Evolutionary conservation across 331 rosid genomes (phyloP).

Genomic region (Telfairia occidentalis): DNA sequence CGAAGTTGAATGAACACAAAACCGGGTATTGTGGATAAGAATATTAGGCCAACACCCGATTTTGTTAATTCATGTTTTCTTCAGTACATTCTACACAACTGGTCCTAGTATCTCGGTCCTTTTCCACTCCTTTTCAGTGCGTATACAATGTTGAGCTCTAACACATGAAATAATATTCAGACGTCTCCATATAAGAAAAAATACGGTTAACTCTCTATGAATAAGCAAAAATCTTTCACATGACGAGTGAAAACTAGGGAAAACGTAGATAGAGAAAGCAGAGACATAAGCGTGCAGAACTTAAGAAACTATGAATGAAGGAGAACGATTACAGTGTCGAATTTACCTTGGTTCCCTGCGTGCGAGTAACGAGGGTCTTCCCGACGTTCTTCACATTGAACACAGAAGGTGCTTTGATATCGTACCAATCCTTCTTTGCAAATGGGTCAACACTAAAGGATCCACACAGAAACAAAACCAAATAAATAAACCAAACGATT

Average conservation of each 20-base stretch:
- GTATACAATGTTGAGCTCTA: not conserved
- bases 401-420: constrained; percentile 68
- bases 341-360: constrained; percentile 91
- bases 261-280: not conserved
- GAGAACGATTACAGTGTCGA: not conserved
- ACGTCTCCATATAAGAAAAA: not conserved
- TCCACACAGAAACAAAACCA: not conserved
- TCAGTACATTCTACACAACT: not conserved
- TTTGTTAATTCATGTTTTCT: not conserved
- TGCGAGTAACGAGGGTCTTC: constrained; percentile 76
- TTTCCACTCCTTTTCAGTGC: not conserved
- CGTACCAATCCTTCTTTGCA: constrained; percentile 94
- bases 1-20: not conserved
- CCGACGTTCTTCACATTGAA: constrained; percentile 62
- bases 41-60: not conserved
- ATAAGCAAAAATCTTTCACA: not conserved
- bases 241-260: not conserved
- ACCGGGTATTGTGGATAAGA: not conserved
- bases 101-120: too few species aligned
- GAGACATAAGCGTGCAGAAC: not conserved
- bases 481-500: not conserved
- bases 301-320: not conserved
- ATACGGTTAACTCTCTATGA: not conserved
- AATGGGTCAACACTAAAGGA: constrained; percentile 66
- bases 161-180: not conserved